Percentiles rank a stretch among this genome's conserved stretches.
Evolutionary conservation across 2,329 filamentous ascomycete species (phyloP).

Genomic region (Sporothrix variecibatus): DNA sequence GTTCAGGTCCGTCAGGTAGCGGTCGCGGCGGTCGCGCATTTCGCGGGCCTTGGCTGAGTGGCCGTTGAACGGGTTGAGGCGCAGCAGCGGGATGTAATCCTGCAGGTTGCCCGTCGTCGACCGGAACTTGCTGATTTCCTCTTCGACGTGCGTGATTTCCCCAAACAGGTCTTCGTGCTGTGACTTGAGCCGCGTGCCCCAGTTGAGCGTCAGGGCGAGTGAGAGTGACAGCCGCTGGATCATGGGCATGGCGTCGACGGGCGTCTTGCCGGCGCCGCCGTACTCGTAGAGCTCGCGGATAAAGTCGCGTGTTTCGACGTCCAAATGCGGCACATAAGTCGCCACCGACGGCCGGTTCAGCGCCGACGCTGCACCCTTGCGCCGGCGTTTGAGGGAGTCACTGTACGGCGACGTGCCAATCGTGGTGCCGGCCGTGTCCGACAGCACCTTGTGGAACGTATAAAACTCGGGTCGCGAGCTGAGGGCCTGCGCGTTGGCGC

Average conservation of each 20-base stretch:
- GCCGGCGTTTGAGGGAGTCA: conserved; percentile 72
- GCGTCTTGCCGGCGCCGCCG: conserved; percentile 64
- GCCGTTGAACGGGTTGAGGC: conserved; percentile 55
- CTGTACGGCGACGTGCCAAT: conserved; percentile 85
- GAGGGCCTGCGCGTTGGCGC: conserved; percentile 73
- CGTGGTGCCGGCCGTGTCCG: conserved; percentile 73
- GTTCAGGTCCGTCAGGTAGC: conserved; percentile 63
- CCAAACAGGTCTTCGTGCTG: conserved; percentile 56
- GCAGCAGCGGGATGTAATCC: conserved; percentile 57
- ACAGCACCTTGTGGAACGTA: conserved; percentile 78
- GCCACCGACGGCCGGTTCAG: conserved; percentile 70
- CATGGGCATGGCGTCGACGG: neutral
- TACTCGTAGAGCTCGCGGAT: conserved; percentile 60
- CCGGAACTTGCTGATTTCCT: conserved; percentile 72
- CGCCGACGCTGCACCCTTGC: conserved; percentile 76
- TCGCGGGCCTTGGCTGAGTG: conserved; percentile 58
- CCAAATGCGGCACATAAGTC: conserved; percentile 66
- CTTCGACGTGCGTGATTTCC: conserved; percentile 75
- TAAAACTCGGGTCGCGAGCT: conserved; percentile 77
- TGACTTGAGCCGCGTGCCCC: conserved; percentile 59
- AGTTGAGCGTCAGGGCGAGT: conserved; percentile 62
- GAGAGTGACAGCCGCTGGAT: neutral
- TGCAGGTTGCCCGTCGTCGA: conserved; percentile 71
- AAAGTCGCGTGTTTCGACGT: neutral
- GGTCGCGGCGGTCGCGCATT: conserved; percentile 37